Evolutionary conservation across 805 yeast species (phyloP).

Genomic region (Starmera quercuum): DNA sequence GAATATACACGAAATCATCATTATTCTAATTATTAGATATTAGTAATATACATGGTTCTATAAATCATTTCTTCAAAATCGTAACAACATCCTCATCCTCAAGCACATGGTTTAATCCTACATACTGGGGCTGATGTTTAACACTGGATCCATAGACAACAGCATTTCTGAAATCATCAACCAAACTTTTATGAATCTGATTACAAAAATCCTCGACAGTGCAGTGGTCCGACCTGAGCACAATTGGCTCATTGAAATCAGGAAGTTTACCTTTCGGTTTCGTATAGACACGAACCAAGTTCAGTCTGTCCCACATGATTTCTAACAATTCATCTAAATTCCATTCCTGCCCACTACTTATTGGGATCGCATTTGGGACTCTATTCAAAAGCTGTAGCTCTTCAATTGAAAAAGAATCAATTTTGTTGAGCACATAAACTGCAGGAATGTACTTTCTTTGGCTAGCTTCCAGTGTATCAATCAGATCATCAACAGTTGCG

Average conservation of each 20-base stretch:
- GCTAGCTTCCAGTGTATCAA: constrained; percentile 87
- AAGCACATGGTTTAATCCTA: constrained; percentile 75
- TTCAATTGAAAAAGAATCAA: constrained; percentile 89
- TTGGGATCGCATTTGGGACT: constrained; percentile 96
- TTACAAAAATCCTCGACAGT: constrained; percentile 95
- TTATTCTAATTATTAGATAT: not conserved
- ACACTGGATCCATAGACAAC: constrained; percentile 91
- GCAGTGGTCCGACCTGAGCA: constrained; percentile 71
- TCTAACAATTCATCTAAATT: constrained; percentile 91
- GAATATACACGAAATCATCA: not conserved
- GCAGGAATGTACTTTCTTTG: constrained; percentile 95
- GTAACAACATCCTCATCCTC: constrained; percentile 98
- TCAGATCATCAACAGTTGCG: constrained; percentile 94
- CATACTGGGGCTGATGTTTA: constrained; percentile 96
- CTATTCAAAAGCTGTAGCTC: constrained; percentile 85
- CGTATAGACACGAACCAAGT: constrained; percentile 91
- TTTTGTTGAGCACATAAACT: constrained; percentile 87
- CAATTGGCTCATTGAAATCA: constrained; percentile 93
- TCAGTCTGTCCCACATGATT: constrained; percentile 89
- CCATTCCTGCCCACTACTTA: constrained; percentile 95
- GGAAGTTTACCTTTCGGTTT: constrained; percentile 94
- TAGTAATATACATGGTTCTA: not conserved
- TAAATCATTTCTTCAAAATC: constrained; percentile 59
- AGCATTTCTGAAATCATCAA: constrained; percentile 89
- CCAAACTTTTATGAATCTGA: constrained; percentile 89